Base-by-base conservation (phyloP, 768 basidiomycete genomes). In the Psilocybe subaeruginosa region DNA sequence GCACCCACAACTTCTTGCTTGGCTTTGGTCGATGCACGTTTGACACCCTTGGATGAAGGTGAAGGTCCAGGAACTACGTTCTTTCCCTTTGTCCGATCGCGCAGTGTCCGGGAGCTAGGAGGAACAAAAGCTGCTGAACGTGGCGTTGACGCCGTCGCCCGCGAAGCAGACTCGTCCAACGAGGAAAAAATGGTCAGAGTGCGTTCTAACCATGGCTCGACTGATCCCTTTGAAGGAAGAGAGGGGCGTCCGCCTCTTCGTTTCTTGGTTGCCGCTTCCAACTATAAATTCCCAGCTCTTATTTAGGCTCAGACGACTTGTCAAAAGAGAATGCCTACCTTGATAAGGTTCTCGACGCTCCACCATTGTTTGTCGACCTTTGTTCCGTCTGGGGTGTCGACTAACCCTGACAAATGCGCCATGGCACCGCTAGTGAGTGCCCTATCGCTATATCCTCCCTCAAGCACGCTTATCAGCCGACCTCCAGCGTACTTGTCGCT, bases 391-490 rank as follows among this genome's bases (percentile, higher is more conserved):
- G 71, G 64, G 19, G 74, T 70, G 48, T 77, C 80, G 1, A 78
- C 79, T 19, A 98, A 74, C 3, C 95, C 96, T 6, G 78, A 76
- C 1, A 97, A 72, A 70, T 95, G 91, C 0, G 94, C 91, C 84
- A 95, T 85, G 0, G 89, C 82, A 0, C 91, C 97, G 63, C 91
- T 94, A 5, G 80, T 86, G 57, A 99, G 78, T 0, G 97, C 95
- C 5, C 90, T 83, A 72, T 98, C 95, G 66, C 92, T 93, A 69
- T 98, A 98, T 1, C 96, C 97, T 1, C 97, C 97, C 76, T 99
- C 97, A 1, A 99, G 85, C 0, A 98, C 92, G 66, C 93, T 95
- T 41, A 99, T 80, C 4, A 97, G 67, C 45, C 87, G 82, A 0
- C 95, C 93, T 1, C 72, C 68, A 0, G 92, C 86, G 63, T 87